These are phyloP conservation scores for Mycosarcoma maydis DNA, from an alignment of 1,284 basidiomycete genomes.

Conservation along the genomic window DNA sequence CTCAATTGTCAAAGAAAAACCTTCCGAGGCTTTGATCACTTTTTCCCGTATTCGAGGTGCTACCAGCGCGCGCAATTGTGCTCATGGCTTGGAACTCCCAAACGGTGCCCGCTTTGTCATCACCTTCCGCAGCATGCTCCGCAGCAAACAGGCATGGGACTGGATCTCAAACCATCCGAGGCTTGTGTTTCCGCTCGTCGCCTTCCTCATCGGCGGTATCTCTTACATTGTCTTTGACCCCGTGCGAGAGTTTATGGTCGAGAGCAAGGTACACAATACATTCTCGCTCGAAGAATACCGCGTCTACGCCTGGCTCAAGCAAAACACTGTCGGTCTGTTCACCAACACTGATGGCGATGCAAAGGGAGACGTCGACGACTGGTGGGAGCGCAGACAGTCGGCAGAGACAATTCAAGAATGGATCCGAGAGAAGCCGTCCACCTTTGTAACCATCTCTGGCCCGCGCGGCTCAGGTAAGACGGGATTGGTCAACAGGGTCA, in stretches of 20 bases:
- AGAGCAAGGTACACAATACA: slow-evolving; percentile 82
- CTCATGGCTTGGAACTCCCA: slow-evolving; percentile 76
- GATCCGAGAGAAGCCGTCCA: slow-evolving; percentile 79
- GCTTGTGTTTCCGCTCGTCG: slow-evolving; percentile 82
- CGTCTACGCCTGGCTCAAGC: slow-evolving; percentile 52
- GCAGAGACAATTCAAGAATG: slow-evolving; percentile 76
- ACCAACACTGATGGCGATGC: slow-evolving; percentile 35
- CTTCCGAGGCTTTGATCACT: slow-evolving; percentile 46
- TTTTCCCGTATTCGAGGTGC: slow-evolving; percentile 73
- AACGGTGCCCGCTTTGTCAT: slow-evolving; percentile 74
- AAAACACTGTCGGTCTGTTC: slow-evolving; percentile 52
- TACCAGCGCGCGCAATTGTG: slow-evolving; percentile 82
- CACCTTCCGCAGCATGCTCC: slow-evolving; percentile 79
- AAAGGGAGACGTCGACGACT: slow-evolving; percentile 70
- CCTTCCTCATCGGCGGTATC: slow-evolving; percentile 86
- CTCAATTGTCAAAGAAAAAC: slow-evolving; percentile 71
- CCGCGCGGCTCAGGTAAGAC: slow-evolving; percentile 91
- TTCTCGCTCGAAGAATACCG: slow-evolving; percentile 69
- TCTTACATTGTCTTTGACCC: slow-evolving; percentile 92
- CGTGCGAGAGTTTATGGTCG: slow-evolving; percentile 83
- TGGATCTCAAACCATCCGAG: slow-evolving; percentile 88
- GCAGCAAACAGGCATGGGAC: slow-evolving; percentile 79
- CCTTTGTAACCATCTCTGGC: slow-evolving; percentile 80
- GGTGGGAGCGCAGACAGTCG: slow-evolving; percentile 85
- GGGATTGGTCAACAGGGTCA: slow-evolving; percentile 74